Evolutionary conservation across 2,329 filamentous ascomycete species (phyloP).

Genomic region (Neopestalotiopsis rosae): DNA sequence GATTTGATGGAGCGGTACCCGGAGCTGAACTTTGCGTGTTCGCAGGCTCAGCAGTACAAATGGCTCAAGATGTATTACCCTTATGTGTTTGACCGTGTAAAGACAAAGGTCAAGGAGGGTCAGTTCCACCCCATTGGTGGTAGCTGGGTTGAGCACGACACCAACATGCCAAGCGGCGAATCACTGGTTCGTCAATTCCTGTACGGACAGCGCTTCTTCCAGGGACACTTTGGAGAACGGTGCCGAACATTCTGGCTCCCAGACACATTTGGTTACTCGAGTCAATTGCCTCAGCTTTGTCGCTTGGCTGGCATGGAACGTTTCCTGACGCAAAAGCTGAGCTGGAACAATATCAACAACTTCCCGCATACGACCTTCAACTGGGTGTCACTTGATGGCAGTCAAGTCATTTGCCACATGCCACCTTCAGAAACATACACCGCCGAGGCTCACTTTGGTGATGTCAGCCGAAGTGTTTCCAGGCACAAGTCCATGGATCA

Average conservation of each 20-base stretch:
- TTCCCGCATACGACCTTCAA: conserved; percentile 99
- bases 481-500: conserved; percentile 97
- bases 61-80: conserved; percentile 94
- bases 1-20: conserved; percentile 94
- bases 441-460: conserved; percentile 90
- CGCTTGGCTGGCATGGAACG: conserved; percentile 93
- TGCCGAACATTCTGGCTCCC: conserved; percentile 96
- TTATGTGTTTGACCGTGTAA: conserved; percentile 86
- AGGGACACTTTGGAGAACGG: conserved; percentile 87
- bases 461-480: conserved; percentile 85
- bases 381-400: conserved; percentile 95
- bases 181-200: conserved; percentile 93
- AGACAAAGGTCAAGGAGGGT: conserved; percentile 86
- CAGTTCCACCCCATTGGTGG: conserved; percentile 95
- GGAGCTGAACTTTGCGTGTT: conserved; percentile 90
- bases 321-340: conserved; percentile 97
- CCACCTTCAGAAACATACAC: conserved; percentile 95
- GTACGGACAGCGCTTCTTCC: conserved; percentile 94
- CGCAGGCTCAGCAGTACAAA: conserved; percentile 96
- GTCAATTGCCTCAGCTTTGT: conserved; percentile 91
- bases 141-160: conserved; percentile 99
- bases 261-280: conserved; percentile 97
- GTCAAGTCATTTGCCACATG: conserved; percentile 98
- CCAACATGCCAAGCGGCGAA: conserved; percentile 95
- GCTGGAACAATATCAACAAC: conserved; percentile 99